Base-by-base conservation (phyloP, 2,329 filamentous ascomycete species). In the Fusarium chlamydosporum region DNA sequence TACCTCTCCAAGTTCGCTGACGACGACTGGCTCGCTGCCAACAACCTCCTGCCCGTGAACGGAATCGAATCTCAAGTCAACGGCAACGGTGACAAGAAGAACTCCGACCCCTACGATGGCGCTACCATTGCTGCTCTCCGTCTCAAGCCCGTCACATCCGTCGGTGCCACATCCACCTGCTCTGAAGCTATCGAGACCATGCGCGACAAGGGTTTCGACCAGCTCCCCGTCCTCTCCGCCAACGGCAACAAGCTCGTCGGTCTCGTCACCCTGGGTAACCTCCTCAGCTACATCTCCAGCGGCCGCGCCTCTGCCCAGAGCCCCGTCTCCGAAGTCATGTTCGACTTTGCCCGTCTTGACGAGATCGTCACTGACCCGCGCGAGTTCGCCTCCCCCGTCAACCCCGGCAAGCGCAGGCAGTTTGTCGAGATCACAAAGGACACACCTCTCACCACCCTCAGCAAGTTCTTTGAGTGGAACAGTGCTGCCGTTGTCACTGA, bases 1-100 rank as follows among this genome's bases (percentile, higher is more conserved):
- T 99, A 99, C 80, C 89, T 99, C 27, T 95, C 92, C 83, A 99
- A 99, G 87, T 99, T 99, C 78, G 94, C 94, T 71, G 96, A 99
- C 78, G 96, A 99, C 77, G 96, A 98, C 83, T 99, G 96, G 96
- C 90, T 99, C 57, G 94, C 94, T 13, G 96, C 96, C 68, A 99
- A 99, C 82, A 91, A 95, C 78, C 92, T 99, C 26, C 87, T 98
- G 27, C 88, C 92, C n/a, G 77, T 81, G 68, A 80, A 81, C 66
- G 82, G 80, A 16, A 38, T 85, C 82, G 68, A 88, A 83, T 53
- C 86, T 82, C 65, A 84, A 77, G 50, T 79, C 66, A 73, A 77
- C 68, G 76, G 80, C 45, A 74, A 75, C 47, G 68, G 74, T 27
- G 75, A 79, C 50, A 82, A 75, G 67, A 77, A 80, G 75, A 70